Base-by-base conservation (phyloP, 2,329 filamentous ascomycete species). In the Pyrenophora teres region DNA sequence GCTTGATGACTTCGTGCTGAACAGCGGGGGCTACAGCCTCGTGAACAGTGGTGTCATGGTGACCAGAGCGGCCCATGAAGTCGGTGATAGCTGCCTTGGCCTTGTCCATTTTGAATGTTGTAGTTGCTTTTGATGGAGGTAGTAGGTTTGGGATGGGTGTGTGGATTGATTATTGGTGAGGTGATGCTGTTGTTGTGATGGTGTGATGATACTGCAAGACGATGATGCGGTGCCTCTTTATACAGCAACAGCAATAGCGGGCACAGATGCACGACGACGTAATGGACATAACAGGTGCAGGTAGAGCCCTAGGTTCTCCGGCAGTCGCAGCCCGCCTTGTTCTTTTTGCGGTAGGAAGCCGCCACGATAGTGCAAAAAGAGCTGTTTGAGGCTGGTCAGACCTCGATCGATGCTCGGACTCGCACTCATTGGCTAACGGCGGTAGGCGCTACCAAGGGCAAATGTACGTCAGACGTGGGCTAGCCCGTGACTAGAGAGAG, bases 41-140 rank as follows among this genome's bases (percentile, higher is more conserved):
- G 55, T 89, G 83, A 3, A 90, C 84, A 12, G 83, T 86, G n/a
- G 87, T 90, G 64, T 87, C 83, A 62, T 88, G 81, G 57, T 88
- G 82, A 50, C 86, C 86, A 50, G 83, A 77, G 62, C 81, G 80
- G 68, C 61, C 46, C 62, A 87, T 80, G 76, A 89, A 86, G 66
- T 81, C 80, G 40, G 76, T 75, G 64, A 89, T 80, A 53, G 81
- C 82, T 64, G 80, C 77, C 77, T 86, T 88, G 33, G 86, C 84
- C 68, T 83, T 84, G 13, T 88, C 80, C 85, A 88, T 72, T 57
- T 43, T 65, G 57, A 48, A 53, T 52, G 51, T 54, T 42, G 15
- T 43, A 18, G 18, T 41, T 30, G 40, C 30, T 16, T 50, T 32
- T 65, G 57, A 48, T 55, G 53, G 51, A 54, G 41, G 18, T 46